These are phyloP conservation scores for Phytophthora hybrid DNA, from an alignment of 352 stramenopile species.

Conservation along the genomic window DNA sequence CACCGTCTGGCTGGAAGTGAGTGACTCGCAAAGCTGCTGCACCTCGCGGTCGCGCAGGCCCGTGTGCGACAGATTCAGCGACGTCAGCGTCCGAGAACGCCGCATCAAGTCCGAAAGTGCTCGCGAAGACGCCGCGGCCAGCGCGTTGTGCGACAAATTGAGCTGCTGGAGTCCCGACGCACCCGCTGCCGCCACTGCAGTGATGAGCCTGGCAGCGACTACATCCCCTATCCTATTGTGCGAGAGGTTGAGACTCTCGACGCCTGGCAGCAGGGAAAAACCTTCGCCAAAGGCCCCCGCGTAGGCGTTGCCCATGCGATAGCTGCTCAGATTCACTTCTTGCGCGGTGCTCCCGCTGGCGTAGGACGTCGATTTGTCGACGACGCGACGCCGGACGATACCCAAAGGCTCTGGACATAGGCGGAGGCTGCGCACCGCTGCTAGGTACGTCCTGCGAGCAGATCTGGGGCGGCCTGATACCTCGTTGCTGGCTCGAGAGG, in stretches of 20 bases:
- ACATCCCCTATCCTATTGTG: slow-evolving; percentile 77
- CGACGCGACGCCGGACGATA: slow-evolving; percentile 62
- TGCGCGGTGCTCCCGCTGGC: slow-evolving; percentile 54
- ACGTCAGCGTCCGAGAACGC: slow-evolving; percentile 57
- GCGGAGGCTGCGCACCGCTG: slow-evolving; percentile 61
- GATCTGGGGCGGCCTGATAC: slow-evolving; percentile 46
- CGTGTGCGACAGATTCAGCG: slow-evolving; percentile 77
- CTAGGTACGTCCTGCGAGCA: slow-evolving; percentile 69
- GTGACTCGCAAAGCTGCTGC: slow-evolving; percentile 73
- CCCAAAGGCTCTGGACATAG: slow-evolving; percentile 72
- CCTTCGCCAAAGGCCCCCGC: slow-evolving; percentile 65
- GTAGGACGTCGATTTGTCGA: slow-evolving; percentile 58
- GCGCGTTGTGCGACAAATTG: slow-evolving; percentile 71
- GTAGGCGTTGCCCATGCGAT: slow-evolving; percentile 73
- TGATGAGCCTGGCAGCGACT: slow-evolving; percentile 63
- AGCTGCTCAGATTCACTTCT: slow-evolving; percentile 79
- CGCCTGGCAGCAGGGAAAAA: slow-evolving; percentile 67
- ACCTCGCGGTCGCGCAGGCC: slow-evolving; percentile 68
- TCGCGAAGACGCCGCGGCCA: slow-evolving; percentile 47
- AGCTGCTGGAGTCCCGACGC: slow-evolving; percentile 56
- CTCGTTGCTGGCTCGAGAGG: neutral
- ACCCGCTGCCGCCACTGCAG: slow-evolving; percentile 29
- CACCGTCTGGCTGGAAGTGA: slow-evolving; percentile 77
- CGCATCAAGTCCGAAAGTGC: slow-evolving; percentile 55
- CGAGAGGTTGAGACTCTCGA: slow-evolving; percentile 75